These are phyloP conservation scores for Crithidia acanthocephali DNA, from an alignment of 208 protist genomes.

Conservation along the genomic window DNA sequence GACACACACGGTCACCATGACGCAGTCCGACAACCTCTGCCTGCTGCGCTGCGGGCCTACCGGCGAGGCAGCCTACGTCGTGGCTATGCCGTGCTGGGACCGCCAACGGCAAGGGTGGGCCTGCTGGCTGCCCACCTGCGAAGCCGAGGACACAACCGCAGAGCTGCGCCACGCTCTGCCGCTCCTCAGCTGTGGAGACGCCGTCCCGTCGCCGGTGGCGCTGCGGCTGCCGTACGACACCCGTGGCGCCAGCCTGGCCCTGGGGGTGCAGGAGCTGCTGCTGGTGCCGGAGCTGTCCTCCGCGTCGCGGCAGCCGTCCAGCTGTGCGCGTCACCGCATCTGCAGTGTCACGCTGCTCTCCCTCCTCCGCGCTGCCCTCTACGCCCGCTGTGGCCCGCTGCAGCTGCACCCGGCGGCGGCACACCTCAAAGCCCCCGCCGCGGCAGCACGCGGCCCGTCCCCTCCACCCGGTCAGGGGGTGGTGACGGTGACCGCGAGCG, in stretches of 20 bases:
- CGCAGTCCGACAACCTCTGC: conserved; percentile 52
- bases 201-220: conserved; percentile 56
- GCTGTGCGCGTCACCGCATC: conserved; percentile 18
- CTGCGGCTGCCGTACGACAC: conserved; percentile 74
- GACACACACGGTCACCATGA: conserved; percentile 47
- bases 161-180: conserved; percentile 38
- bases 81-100: conserved; percentile 72
- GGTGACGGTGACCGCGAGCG: conserved; percentile 5
- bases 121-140: conserved; percentile 38
- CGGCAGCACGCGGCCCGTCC: too few relatives aligned
- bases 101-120: conserved; percentile 49
- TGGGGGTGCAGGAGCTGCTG: conserved; percentile 62
- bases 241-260: conserved; percentile 49
- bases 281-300: conserved; percentile 56
- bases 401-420: conserved; percentile 7
- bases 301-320: background rate
- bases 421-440: background rate
- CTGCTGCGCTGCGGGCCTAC: conserved; percentile 53
- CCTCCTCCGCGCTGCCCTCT: conserved; percentile 50
- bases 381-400: conserved; percentile 37
- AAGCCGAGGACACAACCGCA: background rate
- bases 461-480: too few relatives aligned
- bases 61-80: conserved; percentile 46
- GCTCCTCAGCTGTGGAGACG: conserved; percentile 37
- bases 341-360: conserved; percentile 34